A percentile compares a stretch with the other conserved stretches of the same genome.
phyloP scores from a whole-genome alignment of 139 green algal genomes.

The Dunaliella primolecta region DNA sequence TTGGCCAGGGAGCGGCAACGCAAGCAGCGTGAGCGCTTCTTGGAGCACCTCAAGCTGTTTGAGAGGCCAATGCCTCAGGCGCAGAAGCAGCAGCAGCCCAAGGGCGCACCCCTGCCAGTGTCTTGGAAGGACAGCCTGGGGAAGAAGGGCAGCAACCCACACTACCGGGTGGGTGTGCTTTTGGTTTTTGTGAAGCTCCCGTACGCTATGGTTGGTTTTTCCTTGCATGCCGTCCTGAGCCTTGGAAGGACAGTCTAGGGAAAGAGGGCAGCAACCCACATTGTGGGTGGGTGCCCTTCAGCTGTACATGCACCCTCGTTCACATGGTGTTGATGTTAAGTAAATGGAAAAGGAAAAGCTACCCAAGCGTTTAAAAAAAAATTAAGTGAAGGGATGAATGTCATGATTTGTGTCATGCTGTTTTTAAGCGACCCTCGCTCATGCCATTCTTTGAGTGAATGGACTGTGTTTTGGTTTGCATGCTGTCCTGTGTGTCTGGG shows the following conservation, averaged over 20 bases:
- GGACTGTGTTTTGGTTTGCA: too few species aligned
- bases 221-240: neutral
- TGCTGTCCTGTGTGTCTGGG: neutral
- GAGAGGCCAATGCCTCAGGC: neutral
- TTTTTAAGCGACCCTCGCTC: too few species aligned
- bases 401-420: too few species aligned
- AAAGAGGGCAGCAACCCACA: neutral
- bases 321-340: too few species aligned
- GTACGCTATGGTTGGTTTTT: too few species aligned
- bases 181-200: neutral
- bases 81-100: neutral
- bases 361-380: too few species aligned
- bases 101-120: neutral
- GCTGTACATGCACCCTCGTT: neutral
- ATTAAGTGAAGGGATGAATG: too few species aligned
- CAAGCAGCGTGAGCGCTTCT: slow-evolving; percentile 5
- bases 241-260: neutral
- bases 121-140: neutral
- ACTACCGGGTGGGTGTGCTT: neutral
- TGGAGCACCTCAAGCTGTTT: slow-evolving; percentile 9
- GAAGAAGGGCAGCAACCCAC: neutral
- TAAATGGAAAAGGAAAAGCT: too few species aligned
- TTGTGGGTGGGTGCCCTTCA: neutral
- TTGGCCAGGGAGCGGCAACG: slow-evolving; percentile 1
- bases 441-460: too few species aligned